Evolutionary conservation across 2,329 filamentous ascomycete species (phyloP).

Genomic region (Pseudonectria buxi): DNA sequence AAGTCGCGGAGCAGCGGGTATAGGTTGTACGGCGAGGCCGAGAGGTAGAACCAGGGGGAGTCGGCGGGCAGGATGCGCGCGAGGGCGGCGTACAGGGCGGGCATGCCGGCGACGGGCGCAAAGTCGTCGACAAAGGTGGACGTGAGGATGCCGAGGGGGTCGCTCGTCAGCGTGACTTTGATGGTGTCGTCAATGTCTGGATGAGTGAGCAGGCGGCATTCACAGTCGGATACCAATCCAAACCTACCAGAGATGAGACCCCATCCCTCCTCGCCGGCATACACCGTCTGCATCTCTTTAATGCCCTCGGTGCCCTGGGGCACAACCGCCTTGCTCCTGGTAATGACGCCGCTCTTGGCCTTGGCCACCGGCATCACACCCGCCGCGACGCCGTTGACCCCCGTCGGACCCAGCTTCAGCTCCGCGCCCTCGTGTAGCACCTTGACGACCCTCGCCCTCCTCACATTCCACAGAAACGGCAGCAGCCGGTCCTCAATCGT

Average conservation of each 20-base stretch:
- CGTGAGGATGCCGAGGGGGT: conserved; percentile 71
- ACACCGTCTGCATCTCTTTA: conserved; percentile 62
- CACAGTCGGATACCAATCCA: too few relatives aligned
- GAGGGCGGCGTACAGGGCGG: conserved; percentile 69
- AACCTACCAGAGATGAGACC: conserved; percentile 64
- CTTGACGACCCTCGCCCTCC: conserved; percentile 62
- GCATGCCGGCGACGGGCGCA: conserved; percentile 70
- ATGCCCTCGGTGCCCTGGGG: conserved; percentile 47
- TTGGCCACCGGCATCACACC: conserved; percentile 50
- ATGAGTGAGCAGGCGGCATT: conserved; percentile 15
- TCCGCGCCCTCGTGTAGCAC: conserved; percentile 47
- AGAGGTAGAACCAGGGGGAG: conserved; percentile 87
- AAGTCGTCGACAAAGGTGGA: conserved; percentile 78
- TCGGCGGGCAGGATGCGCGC: conserved; percentile 44
- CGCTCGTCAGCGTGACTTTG: conserved; percentile 78
- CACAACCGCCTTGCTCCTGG: conserved; percentile 43
- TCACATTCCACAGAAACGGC: conserved; percentile 72
- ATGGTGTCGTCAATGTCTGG: conserved; percentile 91
- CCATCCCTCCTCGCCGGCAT: conserved; percentile 75
- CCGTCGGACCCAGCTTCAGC: conserved; percentile 61
- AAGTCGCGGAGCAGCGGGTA: conserved; percentile 81
- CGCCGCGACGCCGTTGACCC: conserved; percentile 63
- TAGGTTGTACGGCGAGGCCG: conserved; percentile 88
- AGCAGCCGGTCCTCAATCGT: conserved; percentile 62
- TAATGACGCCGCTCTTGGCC: conserved; percentile 37